Base-by-base conservation (phyloP, 495 filamentous ascomycete species). In the Tricharina praecox region DNA sequence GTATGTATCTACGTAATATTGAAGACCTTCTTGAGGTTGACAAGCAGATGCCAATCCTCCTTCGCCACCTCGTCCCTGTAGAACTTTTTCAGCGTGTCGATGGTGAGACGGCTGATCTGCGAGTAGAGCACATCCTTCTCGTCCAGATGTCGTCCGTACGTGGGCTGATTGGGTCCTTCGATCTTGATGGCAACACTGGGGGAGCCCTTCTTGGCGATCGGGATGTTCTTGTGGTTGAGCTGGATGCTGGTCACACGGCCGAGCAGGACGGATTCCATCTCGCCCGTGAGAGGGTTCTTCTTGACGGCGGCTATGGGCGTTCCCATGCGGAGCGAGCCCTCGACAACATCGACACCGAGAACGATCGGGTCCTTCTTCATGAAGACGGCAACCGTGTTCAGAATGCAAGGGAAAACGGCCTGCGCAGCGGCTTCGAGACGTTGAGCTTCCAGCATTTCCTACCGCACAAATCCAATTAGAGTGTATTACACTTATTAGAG, bases 341-440 rank as follows among this genome's bases (percentile, higher is more conserved):
- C 92, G 18, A 83, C 63, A 30, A 95, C 88, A 68, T 99, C 92
- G 15, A 96, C 82, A 64, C 92, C 92, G 21, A 99, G 71, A 33
- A 99, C 81, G 54, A 99, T 96, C 19, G 92, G 92, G 53, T 82
- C 75, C 48, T 84, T 93, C 75, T 96, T 99, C 69, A 95, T 99
- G 72, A 99, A 99, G 18, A 99, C 82, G 2, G 85, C 85, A 24
- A 99, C 84, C 0, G 86, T 76, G 50, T 67, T 69, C 45, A 99
- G 71, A 16, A 95, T 81, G 55, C 90, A 96, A 30, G 92, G 92
- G 76, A 96, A 99, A 51, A 99, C 87, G 32, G 92, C 92, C 42
- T 86, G 69, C 55, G 94, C 70, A 68, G 96, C 96, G 53, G 79
- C 82, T 58, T 99, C 88, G 57, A 94, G 90, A 70, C 95, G 95